These are phyloP conservation scores for Phytophthora cactorum DNA, from an alignment of 352 stramenopile species.

Conservation along the genomic window DNA sequence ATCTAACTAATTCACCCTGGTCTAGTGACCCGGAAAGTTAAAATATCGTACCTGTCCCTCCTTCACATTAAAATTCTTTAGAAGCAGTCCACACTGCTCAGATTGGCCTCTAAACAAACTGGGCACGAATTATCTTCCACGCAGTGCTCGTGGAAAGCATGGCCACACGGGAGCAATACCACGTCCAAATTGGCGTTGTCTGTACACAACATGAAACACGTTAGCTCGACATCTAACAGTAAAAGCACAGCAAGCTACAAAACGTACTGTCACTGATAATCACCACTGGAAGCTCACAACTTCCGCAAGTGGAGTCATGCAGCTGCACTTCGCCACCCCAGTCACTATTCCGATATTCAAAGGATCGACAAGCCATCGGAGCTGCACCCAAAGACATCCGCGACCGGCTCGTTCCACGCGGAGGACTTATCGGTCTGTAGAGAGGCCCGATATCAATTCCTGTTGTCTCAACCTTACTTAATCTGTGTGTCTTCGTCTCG, in stretches of 20 bases:
- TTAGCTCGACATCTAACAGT: slow-evolving; percentile 6
- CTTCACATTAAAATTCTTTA: slow-evolving; percentile 14
- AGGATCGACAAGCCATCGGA: slow-evolving; percentile 51
- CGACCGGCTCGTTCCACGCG: slow-evolving; percentile 14
- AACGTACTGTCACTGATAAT: slow-evolving; percentile 78
- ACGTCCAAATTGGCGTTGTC: slow-evolving; percentile 82
- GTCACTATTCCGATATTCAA: slow-evolving; percentile 86
- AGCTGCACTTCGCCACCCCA: slow-evolving; percentile 89
- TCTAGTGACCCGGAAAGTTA: no score
- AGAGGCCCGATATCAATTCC: slow-evolving; percentile 5
- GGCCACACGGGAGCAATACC: slow-evolving; percentile 75
- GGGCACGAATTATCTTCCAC: slow-evolving; percentile 67
- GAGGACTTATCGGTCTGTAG: slow-evolving; percentile 18
- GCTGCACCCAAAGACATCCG: slow-evolving; percentile 16
- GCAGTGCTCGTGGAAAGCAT: slow-evolving; percentile 79
- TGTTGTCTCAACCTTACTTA: slow-evolving; percentile 18
- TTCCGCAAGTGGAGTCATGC: slow-evolving; percentile 76
- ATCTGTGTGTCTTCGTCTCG: slow-evolving; percentile 22
- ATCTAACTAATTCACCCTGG: slow-evolving; percentile 8
- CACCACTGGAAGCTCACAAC: slow-evolving; percentile 82
- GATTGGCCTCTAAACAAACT: slow-evolving; percentile 67
- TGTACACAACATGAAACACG: slow-evolving; percentile 30
- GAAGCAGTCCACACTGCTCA: slow-evolving; percentile 56
- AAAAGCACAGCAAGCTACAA: slow-evolving; percentile 6
- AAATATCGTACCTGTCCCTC: slow-evolving; percentile 3